Conservation (phyloP, 345 rosid species). For the Gossypium bickii region DNA sequence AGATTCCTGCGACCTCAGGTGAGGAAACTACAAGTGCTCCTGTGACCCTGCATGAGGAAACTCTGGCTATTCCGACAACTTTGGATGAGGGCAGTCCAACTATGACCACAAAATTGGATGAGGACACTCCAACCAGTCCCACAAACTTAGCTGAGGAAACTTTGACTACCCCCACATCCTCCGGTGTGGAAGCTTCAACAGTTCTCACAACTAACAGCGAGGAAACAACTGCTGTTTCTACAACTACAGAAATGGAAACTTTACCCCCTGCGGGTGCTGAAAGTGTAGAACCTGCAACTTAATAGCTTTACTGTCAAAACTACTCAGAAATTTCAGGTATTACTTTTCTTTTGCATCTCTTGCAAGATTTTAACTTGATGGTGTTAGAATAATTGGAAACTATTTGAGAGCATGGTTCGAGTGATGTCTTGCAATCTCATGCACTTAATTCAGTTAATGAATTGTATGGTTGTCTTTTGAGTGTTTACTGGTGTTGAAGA, state of each 20-base stretch:
- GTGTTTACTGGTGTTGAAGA: too few relatives aligned
- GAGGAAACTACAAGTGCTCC: not conserved
- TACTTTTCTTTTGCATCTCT: not conserved
- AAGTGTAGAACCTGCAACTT: constrained; percentile 40
- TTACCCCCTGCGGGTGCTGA: constrained; percentile 23
- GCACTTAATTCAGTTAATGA: too few relatives aligned
- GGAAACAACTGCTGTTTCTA: constrained; percentile 4
- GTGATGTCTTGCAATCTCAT: too few relatives aligned
- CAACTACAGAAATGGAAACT: constrained; percentile 4
- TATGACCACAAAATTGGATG: constrained; percentile 1
- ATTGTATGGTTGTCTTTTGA: too few relatives aligned
- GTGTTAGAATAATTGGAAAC: not conserved
- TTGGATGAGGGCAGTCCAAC: not conserved
- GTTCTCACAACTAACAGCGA: not conserved
- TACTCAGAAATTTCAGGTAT: constrained; percentile 31
- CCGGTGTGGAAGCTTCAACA: not conserved
- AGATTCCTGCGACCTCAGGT: not conserved
- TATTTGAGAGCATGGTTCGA: too few relatives aligned
- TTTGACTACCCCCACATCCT: not conserved
- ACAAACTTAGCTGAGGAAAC: constrained; percentile 1
- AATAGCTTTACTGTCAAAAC: constrained; percentile 3
- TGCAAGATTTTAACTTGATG: not conserved
- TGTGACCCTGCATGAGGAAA: constrained; percentile 9
- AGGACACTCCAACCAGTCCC: not conserved
- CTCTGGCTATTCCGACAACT: constrained; percentile 8